Evolutionary conservation across 257 asterid species (phyloP).

Genomic region (Salvia rosmarinus): DNA sequence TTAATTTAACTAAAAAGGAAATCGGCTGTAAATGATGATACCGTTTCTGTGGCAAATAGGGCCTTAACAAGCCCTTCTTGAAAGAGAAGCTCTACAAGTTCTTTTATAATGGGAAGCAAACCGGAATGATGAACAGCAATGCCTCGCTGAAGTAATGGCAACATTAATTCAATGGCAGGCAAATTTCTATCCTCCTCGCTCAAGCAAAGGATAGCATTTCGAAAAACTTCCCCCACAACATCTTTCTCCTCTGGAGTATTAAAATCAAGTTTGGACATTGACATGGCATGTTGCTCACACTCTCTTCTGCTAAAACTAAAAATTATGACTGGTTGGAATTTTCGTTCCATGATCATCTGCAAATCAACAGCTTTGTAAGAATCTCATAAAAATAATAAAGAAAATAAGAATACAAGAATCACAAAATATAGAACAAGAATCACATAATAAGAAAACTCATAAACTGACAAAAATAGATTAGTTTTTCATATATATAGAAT

Average conservation of each 20-base stretch:
- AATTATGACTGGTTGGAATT: slow-evolving; percentile 94
- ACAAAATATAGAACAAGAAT: background rate
- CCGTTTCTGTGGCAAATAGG: slow-evolving; percentile 97
- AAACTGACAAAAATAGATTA: background rate
- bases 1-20: slow-evolving; percentile 11
- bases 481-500: background rate
- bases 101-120: slow-evolving; percentile 93
- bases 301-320: slow-evolving; percentile 99
- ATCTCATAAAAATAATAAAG: background rate
- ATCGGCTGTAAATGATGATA: slow-evolving; percentile 37
- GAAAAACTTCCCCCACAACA: slow-evolving; percentile 83
- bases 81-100: slow-evolving; percentile 93
- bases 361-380: slow-evolving; percentile 36
- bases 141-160: slow-evolving; percentile 96
- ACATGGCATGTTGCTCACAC: slow-evolving; percentile 98
- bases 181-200: slow-evolving; percentile 89
- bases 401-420: slow-evolving; percentile 18
- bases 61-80: slow-evolving; percentile 99
- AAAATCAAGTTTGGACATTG: slow-evolving; percentile 95
- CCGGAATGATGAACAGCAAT: slow-evolving; percentile 99
- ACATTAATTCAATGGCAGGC: slow-evolving; percentile 95
- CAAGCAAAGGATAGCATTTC: slow-evolving; percentile 78
- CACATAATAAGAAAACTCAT: slow-evolving; percentile 8
- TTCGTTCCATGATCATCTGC: slow-evolving; percentile 98
- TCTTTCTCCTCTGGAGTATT: slow-evolving; percentile 87